These are phyloP conservation scores for Leucocoprinus birnbaumii DNA, from an alignment of 768 basidiomycete genomes.

Conservation along the genomic window DNA sequence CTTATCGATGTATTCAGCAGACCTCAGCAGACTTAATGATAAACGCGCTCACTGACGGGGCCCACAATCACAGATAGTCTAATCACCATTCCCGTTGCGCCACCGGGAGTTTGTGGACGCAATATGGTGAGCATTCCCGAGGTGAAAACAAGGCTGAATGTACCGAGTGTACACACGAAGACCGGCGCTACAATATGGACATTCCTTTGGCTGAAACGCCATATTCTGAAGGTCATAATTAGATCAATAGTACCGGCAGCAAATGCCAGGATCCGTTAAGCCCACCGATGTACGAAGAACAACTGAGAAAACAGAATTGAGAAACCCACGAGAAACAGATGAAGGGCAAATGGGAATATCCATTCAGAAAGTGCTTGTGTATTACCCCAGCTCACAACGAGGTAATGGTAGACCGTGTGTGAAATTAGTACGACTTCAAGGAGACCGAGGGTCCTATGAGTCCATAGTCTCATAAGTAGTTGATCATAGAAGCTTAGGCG, in stretches of 20 bases:
- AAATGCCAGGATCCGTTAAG: no score
- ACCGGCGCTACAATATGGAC: constrained; percentile 1
- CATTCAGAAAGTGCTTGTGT: background rate
- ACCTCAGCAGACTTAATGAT: background rate
- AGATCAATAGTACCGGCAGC: background rate
- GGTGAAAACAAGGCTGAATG: constrained; percentile 5
- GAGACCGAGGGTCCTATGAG: constrained; percentile 18
- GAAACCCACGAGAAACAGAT: constrained; percentile 14
- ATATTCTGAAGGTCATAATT: constrained; percentile 8
- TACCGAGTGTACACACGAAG: constrained; percentile 2
- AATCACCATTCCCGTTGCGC: background rate
- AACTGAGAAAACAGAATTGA: constrained; percentile 15
- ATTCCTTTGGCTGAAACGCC: constrained; percentile 14
- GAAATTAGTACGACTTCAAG: constrained; percentile 16
- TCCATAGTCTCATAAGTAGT: background rate
- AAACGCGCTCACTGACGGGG: background rate
- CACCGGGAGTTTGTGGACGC: background rate
- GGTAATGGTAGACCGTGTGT: constrained; percentile 18
- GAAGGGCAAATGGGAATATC: constrained; percentile 12
- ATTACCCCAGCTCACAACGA: constrained; percentile 18
- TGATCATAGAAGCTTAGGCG: background rate
- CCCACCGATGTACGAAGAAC: constrained; percentile 15
- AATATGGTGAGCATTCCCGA: background rate
- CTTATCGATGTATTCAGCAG: background rate
- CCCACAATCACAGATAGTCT: no score